These are phyloP conservation scores for Oxytropis ochrocephala DNA, from an alignment of 306 rosid genomes.

Conservation along the genomic window DNA sequence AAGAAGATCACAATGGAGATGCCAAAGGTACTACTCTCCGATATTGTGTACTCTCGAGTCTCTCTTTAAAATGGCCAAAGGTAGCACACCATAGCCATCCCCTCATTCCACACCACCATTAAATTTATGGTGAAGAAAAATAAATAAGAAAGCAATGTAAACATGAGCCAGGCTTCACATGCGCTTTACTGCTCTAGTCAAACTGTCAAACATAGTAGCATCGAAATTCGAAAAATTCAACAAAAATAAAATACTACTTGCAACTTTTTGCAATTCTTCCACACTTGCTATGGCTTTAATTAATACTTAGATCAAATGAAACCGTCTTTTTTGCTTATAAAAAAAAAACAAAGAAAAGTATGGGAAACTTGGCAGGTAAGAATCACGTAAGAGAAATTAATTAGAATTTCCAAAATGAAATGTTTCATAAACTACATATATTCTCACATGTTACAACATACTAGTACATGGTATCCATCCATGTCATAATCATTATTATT, in stretches of 20 bases:
- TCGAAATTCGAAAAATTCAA: not conserved
- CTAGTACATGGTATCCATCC: not conserved
- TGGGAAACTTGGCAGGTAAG: conserved; percentile 24
- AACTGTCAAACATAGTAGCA: conserved; percentile 32
- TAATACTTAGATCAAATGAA: not conserved
- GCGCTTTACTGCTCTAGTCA: conserved; percentile 17
- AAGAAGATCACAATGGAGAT: too few species aligned
- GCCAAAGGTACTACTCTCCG: too few species aligned
- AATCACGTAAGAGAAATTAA: conserved; percentile 11
- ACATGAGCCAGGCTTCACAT: not conserved
- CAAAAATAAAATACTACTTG: not conserved
- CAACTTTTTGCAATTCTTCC: conserved; percentile 4
- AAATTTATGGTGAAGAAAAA: not conserved
- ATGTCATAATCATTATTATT: not conserved
- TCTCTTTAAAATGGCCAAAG: too few species aligned
- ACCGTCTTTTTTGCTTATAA: not conserved
- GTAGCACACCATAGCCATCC: too few species aligned
- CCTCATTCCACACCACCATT: too few species aligned
- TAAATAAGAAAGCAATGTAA: not conserved
- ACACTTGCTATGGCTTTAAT: not conserved
- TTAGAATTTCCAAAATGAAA: conserved; percentile 1
- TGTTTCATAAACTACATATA: not conserved
- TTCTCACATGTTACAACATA: not conserved
- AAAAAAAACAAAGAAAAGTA: not conserved
- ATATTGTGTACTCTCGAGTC: too few species aligned